Conservation (phyloP, 805 yeast genomes). For the Danielozyma ontarioensis region DNA sequence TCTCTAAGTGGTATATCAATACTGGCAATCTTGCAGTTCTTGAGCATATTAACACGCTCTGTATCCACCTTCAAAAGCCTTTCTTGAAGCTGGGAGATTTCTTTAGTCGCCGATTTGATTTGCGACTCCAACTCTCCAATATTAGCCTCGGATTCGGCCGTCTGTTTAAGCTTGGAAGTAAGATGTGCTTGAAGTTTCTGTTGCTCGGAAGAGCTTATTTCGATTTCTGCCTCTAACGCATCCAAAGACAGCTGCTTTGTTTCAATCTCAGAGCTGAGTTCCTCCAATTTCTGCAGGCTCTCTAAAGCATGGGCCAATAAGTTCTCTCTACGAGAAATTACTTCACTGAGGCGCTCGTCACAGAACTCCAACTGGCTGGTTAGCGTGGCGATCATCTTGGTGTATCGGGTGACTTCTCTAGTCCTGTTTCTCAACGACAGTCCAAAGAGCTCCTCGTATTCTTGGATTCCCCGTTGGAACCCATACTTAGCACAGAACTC, state of each 20-base stretch:
- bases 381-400: constrained; percentile 56
- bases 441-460: constrained; percentile 70
- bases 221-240: constrained; percentile 22
- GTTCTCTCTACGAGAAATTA: constrained; percentile 36
- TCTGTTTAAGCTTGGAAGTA: constrained; percentile 16
- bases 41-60: constrained; percentile 55
- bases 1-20: constrained; percentile 56
- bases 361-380: constrained; percentile 64
- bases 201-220: constrained; percentile 17
- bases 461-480: constrained; percentile 49
- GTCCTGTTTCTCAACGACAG: constrained; percentile 48
- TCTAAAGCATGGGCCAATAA: constrained; percentile 26
- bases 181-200: constrained; percentile 5
- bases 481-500: constrained; percentile 53
- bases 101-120: constrained; percentile 22
- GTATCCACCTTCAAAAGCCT: constrained; percentile 47
- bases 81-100: constrained; percentile 43
- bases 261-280: constrained; percentile 11
- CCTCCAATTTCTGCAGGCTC: constrained; percentile 25
- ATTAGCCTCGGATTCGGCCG: constrained; percentile 26
- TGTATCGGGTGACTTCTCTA: constrained; percentile 56
- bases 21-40: constrained; percentile 71
- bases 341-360: constrained; percentile 50
- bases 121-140: constrained; percentile 36
- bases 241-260: constrained; percentile 6